A percentile compares a stretch with the other conserved stretches of the same genome.
These are phyloP conservation scores for Arctostaphylos glauca DNA, from an alignment of 148 eudicot species.

Conservation along the genomic window DNA sequence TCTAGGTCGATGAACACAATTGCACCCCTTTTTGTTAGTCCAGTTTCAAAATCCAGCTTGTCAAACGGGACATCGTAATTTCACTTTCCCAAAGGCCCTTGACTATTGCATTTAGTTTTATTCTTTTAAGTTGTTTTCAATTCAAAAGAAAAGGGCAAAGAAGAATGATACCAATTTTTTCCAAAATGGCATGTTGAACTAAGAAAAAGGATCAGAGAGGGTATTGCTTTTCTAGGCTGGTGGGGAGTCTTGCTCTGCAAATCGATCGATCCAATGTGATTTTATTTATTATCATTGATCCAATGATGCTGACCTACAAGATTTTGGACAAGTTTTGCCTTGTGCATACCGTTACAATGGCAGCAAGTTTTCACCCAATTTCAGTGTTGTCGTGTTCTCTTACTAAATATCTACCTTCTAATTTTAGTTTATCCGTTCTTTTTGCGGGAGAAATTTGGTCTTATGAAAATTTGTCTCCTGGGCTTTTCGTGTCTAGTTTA, in stretches of 20 bases:
- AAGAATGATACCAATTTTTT: not conserved
- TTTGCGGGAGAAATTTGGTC: not conserved
- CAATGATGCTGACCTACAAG: not conserved
- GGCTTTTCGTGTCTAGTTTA: not conserved
- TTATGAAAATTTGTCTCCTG: not conserved
- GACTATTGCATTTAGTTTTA: not conserved
- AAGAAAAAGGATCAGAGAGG: not conserved
- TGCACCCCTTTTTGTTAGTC: not conserved
- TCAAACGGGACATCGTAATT: not conserved
- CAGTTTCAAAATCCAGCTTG: not conserved
- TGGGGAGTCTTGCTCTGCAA: not conserved
- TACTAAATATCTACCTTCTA: not conserved
- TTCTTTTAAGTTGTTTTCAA: not conserved
- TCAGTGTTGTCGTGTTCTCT: not conserved
- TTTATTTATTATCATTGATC: not conserved
- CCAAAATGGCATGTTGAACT: not conserved
- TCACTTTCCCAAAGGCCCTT: not conserved
- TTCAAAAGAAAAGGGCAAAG: not conserved
- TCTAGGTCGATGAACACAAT: not conserved
- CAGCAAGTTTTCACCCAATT: not conserved
- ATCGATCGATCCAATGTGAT: not conserved
- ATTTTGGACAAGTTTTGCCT: not conserved
- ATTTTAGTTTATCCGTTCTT: not conserved
- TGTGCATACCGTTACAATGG: not conserved
- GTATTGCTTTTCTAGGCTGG: not conserved